Base-by-base conservation (phyloP, 1,139 yeast genomes). In the Lodderomyces parapsilosis region DNA sequence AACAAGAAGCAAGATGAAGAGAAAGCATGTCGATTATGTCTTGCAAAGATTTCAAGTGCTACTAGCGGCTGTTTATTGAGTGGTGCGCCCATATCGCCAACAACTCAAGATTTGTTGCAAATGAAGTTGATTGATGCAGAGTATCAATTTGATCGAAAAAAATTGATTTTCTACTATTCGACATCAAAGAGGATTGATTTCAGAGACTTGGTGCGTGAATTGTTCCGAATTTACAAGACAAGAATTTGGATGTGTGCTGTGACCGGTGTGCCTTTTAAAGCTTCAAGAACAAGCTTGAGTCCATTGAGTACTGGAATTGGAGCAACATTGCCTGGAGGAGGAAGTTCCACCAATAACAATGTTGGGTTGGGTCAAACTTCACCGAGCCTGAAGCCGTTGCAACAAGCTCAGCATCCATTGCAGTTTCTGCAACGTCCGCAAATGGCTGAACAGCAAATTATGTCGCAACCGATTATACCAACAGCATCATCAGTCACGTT, bases 181-280 rank as follows among this genome's bases (percentile, higher is more conserved):
- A 83, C 89, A 14, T 79, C 78, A 49, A 84, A 84, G 56, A 76
- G 99, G 57, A 86, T 93, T 48, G 99, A 93, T 64, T 93, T 93
- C 62, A 76, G 99, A 55, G 96, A 88, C 49, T 76, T 94, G 62
- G 96, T 93, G 41, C 81, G 94, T 52, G 98, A 93, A 57, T 70
- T 93, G 50, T 93, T 93, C 72, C 80, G 95, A 57, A 86, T 89
- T 46, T 93, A 90, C 75, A 93, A 93, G 67, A 93, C 98, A 1
- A 78, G 99, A 56, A 93, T 93, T 56, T 94, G 99, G 99, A 81
- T 91, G 82, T 91, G 97, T 70, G 95, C 97, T 3, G 89, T 90
- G 19, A 59, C 54, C 46, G 71, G 70, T 6, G 53, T 63, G 30
- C 70, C 71, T 11, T 64, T 55, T 49, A 45, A 43, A 36, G 32